Percentiles rank a stretch among this genome's conserved stretches.
Evolutionary conservation across 2,329 filamentous ascomycete genomes (phyloP).

Genomic region (Botrytis porri): DNA sequence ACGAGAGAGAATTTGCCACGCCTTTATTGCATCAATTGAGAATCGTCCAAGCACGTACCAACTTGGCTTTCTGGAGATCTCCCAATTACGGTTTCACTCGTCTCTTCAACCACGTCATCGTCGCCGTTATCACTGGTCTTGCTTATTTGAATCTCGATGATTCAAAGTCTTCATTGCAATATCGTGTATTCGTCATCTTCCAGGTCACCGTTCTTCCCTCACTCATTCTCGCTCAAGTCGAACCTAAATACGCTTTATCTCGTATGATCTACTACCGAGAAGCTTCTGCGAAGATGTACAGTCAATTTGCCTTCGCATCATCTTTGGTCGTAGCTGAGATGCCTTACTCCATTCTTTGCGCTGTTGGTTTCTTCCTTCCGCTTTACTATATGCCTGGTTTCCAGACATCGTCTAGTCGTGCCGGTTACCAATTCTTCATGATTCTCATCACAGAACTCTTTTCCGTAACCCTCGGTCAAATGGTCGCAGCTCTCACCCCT

Average conservation of each 20-base stretch:
- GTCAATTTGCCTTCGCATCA: constrained; percentile 71
- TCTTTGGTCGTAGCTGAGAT: constrained; percentile 80
- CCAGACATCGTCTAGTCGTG: constrained; percentile 57
- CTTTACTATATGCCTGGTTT: constrained; percentile 84
- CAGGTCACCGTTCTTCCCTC: constrained; percentile 82
- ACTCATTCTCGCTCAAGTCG: constrained; percentile 78
- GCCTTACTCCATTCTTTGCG: constrained; percentile 78
- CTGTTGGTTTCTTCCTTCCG: constrained; percentile 76
- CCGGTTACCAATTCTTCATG: constrained; percentile 86
- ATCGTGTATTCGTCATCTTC: constrained; percentile 87
- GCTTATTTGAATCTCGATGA: constrained; percentile 76
- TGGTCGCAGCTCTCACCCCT: constrained; percentile 73
- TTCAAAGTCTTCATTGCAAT: constrained; percentile 73
- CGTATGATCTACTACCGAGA: constrained; percentile 84
- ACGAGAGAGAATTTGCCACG: constrained; percentile 77
- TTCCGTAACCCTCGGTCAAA: constrained; percentile 75
- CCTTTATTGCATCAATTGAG: constrained; percentile 76
- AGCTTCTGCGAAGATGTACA: constrained; percentile 82
- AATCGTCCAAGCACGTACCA: constrained; percentile 68
- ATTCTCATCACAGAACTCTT: constrained; percentile 81
- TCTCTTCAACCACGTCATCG: constrained; percentile 78
- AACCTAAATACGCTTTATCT: constrained; percentile 78
- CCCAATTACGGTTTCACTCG: constrained; percentile 88
- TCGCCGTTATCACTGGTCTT: constrained; percentile 75
- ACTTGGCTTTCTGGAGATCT: constrained; percentile 78